phyloP scores from a whole-genome alignment of 768 basidiomycete genomes.

The Cubamyces lactineus region DNA sequence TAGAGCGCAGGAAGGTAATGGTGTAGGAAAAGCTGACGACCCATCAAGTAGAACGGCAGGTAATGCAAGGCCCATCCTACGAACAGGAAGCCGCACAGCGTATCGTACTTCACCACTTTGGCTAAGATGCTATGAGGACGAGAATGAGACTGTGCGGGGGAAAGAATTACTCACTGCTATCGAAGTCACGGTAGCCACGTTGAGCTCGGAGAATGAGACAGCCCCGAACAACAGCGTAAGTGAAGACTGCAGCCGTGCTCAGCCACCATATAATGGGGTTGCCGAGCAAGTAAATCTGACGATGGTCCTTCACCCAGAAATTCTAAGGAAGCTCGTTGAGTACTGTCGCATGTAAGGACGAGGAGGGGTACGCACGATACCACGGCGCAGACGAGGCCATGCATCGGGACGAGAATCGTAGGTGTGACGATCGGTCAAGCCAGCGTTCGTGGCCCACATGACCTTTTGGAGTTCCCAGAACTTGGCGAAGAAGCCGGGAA shows the following conservation, averaged over 20 bases:
- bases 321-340: constrained; percentile 54
- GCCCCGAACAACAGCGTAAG: constrained; percentile 71
- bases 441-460: constrained; percentile 98
- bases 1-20: constrained; percentile 99
- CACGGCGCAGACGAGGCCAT: constrained; percentile 91
- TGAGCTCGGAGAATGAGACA: constrained; percentile 87
- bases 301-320: constrained; percentile 98
- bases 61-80: constrained; percentile 93
- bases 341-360: background rate
- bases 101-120: constrained; percentile 90
- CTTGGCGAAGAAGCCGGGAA: constrained; percentile 89
- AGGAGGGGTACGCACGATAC: constrained; percentile 70
- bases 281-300: constrained; percentile 93
- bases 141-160: background rate
- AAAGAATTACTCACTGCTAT: constrained; percentile 67
- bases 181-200: constrained; percentile 90
- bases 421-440: constrained; percentile 90
- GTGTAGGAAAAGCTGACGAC: constrained; percentile 95
- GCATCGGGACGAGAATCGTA: constrained; percentile 92
- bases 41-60: constrained; percentile 97
- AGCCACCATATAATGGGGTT: constrained; percentile 95
- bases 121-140: constrained; percentile 49
- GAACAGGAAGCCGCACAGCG: constrained; percentile 88
- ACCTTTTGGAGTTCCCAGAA: constrained; percentile 91
- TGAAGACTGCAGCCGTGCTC: constrained; percentile 68